Conservation (phyloP, 2,329 filamentous ascomycete genomes). For the Colletotrichum sp. region DNA sequence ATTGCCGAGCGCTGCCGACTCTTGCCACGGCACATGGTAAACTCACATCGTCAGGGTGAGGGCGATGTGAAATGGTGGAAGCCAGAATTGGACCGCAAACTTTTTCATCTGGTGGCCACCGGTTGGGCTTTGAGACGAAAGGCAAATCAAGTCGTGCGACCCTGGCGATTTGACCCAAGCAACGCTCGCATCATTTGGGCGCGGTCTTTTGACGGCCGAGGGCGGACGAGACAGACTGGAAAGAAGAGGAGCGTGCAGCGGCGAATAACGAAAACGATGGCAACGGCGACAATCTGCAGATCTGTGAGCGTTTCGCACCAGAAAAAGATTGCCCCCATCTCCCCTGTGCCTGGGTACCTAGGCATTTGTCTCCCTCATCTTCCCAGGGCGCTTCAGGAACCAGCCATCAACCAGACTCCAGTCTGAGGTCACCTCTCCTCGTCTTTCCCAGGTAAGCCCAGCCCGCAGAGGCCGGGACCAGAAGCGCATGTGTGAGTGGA, state of each 20-base stretch:
- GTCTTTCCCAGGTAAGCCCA: not conserved
- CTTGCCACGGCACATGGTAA: not conserved
- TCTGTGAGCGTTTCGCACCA: not conserved
- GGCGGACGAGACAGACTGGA: not conserved
- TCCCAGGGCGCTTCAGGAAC: not conserved
- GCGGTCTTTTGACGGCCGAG: not conserved
- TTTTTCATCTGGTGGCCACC: not conserved
- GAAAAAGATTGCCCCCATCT: not conserved
- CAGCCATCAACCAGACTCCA: not conserved
- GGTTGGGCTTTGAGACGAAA: not conserved
- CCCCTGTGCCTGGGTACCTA: not conserved
- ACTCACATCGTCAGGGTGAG: not conserved
- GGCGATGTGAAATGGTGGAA: not conserved
- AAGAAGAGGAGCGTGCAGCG: not conserved
- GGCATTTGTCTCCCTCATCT: not conserved
- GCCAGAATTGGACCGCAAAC: not conserved
- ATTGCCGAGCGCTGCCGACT: not conserved
- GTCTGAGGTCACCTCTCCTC: not conserved
- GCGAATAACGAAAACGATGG: not conserved
- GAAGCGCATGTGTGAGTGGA: constrained; percentile 1
- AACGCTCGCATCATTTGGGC: not conserved
- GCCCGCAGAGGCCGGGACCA: not conserved
- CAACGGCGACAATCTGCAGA: not conserved
- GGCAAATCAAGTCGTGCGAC: not conserved
- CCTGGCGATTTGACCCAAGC: not conserved